phyloP scores from a whole-genome alignment of 2,329 filamentous ascomycete genomes.

The Leptodontidium sp. region DNA sequence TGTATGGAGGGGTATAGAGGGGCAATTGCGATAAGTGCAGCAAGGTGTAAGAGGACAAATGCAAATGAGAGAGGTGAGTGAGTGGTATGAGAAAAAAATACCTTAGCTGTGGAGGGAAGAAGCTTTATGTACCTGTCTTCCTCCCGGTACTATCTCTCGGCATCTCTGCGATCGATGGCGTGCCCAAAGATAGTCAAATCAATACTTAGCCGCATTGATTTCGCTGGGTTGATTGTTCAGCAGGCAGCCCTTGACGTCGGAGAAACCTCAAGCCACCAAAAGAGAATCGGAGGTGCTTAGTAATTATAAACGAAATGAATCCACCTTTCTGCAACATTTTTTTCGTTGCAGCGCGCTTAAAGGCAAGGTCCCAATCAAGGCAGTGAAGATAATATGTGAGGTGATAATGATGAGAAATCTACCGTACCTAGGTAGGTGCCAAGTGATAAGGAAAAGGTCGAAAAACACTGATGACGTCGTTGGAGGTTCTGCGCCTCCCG shows the following conservation, averaged over 20 bases:
- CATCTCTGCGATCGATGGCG: conserved; percentile 4
- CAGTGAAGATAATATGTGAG: neutral
- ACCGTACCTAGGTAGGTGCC: no score
- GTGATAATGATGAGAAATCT: no score
- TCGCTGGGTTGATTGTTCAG: conserved; percentile 17
- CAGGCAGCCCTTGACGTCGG: neutral
- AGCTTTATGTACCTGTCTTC: neutral
- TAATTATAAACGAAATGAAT: conserved; percentile 13
- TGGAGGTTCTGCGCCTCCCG: no score
- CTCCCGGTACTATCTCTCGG: neutral
- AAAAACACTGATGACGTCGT: no score
- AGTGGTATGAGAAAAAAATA: neutral
- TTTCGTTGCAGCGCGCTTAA: no score
- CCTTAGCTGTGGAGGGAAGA: neutral
- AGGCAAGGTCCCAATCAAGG: neutral
- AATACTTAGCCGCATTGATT: neutral
- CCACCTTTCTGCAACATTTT: neutral
- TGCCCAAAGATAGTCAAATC: neutral
- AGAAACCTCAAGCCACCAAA: conserved; percentile 6
- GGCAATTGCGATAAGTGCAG: neutral
- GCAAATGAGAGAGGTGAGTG: neutral
- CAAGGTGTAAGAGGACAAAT: neutral
- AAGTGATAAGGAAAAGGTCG: no score
- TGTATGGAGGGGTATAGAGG: conserved; percentile 9
- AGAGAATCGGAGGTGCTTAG: conserved; percentile 8